Conservation (phyloP, 1,284 basidiomycete genomes). For the Ustilago shanxiensis region DNA sequence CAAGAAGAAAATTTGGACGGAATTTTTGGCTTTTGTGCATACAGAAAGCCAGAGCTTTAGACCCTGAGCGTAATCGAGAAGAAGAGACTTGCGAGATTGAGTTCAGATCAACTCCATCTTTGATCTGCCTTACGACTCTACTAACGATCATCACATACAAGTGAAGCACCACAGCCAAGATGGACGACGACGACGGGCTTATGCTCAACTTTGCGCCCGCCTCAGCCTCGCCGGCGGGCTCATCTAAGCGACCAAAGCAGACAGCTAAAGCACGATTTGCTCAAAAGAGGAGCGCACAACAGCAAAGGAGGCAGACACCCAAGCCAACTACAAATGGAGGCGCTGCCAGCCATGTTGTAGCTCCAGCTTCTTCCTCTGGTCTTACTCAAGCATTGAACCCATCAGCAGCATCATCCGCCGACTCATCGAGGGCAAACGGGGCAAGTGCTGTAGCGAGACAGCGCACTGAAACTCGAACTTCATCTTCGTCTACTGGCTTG, state of each 20-base stretch:
- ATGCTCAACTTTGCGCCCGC: conserved; percentile 67
- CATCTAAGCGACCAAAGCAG: conserved; percentile 39
- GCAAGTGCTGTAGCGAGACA: too few species aligned
- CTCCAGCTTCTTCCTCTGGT: conserved; percentile 4
- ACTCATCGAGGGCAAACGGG: conserved; percentile 18
- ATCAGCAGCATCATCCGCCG: conserved; percentile 15
- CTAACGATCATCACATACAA: neutral
- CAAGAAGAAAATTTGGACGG: conserved; percentile 20
- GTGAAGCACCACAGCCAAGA: conserved; percentile 17
- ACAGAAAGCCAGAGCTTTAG: neutral
- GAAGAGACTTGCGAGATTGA: neutral
- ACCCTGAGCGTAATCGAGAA: neutral
- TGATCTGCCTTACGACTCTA: neutral
- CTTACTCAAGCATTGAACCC: neutral
- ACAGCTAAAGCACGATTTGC: conserved; percentile 45
- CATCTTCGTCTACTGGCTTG: conserved; percentile 14
- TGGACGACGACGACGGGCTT: conserved; percentile 66
- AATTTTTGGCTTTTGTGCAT: conserved; percentile 16
- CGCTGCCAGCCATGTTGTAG: neutral
- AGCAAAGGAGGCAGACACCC: conserved; percentile 25
- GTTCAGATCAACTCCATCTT: neutral
- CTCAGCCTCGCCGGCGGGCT: conserved; percentile 15
- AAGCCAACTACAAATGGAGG: conserved; percentile 1
- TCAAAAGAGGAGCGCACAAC: conserved; percentile 37
- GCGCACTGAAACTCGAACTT: conserved; percentile 9